Conservation (phyloP, 345 rosid species). For the Barbarea vulgaris region DNA sequence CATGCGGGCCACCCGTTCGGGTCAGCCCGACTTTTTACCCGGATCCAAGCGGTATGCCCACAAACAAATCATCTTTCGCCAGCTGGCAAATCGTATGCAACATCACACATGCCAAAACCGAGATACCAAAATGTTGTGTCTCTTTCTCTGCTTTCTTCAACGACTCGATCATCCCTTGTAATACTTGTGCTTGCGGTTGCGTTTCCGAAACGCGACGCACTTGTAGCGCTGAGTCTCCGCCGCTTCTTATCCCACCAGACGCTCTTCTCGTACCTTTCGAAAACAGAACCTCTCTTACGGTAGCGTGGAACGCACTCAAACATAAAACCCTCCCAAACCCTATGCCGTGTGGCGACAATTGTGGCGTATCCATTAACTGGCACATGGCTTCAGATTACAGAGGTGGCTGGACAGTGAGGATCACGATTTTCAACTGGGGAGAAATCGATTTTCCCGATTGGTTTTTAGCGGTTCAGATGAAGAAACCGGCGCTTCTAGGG, state of each 20-base stretch:
- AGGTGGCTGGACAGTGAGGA: slow-evolving; percentile 88
- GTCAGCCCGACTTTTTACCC: slow-evolving; percentile 84
- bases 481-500: slow-evolving; percentile 65
- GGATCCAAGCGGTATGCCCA: slow-evolving; percentile 71
- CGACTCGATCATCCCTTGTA: slow-evolving; percentile 85
- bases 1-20: slow-evolving; percentile 81
- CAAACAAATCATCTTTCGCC: slow-evolving; percentile 73
- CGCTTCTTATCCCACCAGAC: slow-evolving; percentile 81
- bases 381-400: slow-evolving; percentile 72
- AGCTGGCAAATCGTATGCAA: slow-evolving; percentile 99
- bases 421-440: slow-evolving; percentile 92
- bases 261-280: slow-evolving; percentile 89
- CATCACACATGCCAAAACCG: slow-evolving; percentile 73
- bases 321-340: slow-evolving; percentile 72
- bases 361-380: slow-evolving; percentile 97
- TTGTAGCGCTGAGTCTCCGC: slow-evolving; percentile 63
- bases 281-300: slow-evolving; percentile 62
- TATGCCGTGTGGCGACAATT: slow-evolving; percentile 85
- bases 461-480: slow-evolving; percentile 78
- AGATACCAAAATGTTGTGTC: slow-evolving; percentile 82
- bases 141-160: slow-evolving; percentile 91
- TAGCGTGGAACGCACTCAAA: slow-evolving; percentile 82
- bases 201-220: slow-evolving; percentile 53
- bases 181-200: slow-evolving; percentile 97
- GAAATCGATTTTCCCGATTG: slow-evolving; percentile 73